A percentile compares a stretch with the other conserved stretches of the same genome.
Conservation (phyloP, 2,329 filamentous ascomycete species). For the Penicillium palitans region DNA sequence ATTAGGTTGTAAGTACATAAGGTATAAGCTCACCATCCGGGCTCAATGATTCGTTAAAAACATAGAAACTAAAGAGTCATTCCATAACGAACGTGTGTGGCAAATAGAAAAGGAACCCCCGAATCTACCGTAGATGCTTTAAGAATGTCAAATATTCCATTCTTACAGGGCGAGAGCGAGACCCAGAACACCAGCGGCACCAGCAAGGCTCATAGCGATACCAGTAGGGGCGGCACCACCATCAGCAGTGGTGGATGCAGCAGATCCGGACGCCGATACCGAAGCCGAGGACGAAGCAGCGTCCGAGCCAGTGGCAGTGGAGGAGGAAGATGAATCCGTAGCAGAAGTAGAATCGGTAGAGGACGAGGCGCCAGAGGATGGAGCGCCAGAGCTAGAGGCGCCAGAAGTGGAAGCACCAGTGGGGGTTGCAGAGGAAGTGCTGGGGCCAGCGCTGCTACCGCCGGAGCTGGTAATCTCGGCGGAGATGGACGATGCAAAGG, state of each 20-base stretch:
- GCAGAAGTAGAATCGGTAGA: not conserved
- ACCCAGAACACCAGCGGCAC: slow-evolving; percentile 21
- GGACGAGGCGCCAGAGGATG: not conserved
- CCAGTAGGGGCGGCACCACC: slow-evolving; percentile 18
- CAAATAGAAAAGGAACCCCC: not conserved
- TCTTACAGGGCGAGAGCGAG: slow-evolving; percentile 21
- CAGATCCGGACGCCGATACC: slow-evolving; percentile 6
- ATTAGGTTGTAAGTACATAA: not conserved
- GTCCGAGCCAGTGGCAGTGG: slow-evolving; percentile 4
- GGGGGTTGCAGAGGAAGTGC: not conserved
- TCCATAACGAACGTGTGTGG: not conserved
- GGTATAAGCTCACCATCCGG: not conserved
- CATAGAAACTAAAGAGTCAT: not conserved
- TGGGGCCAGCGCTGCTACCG: not conserved
- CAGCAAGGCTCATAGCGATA: slow-evolving; percentile 18
- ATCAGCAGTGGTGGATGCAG: slow-evolving; percentile 12
- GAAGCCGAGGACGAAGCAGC: slow-evolving; percentile 4
- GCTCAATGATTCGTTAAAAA: not conserved
- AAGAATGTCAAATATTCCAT: not conserved
- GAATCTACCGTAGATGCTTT: not conserved
- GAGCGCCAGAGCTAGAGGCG: not conserved
- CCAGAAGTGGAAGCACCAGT: not conserved
- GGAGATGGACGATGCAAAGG: not conserved
- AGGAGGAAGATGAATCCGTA: not conserved
- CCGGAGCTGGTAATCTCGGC: not conserved